Evolutionary conservation across 345 rosid species (phyloP).

Genomic region (Corchorus olitorius): DNA sequence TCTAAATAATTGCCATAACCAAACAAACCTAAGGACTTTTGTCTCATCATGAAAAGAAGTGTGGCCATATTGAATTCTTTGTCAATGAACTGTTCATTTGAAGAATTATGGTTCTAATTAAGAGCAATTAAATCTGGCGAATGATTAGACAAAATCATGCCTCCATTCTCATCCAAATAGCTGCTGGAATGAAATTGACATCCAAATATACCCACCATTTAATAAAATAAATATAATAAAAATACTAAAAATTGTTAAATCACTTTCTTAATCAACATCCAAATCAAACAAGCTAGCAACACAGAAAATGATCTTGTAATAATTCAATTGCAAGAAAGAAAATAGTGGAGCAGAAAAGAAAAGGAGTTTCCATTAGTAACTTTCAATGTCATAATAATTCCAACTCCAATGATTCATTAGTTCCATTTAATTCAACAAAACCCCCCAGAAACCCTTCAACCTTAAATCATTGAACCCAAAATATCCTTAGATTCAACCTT

Average conservation of each 20-base stretch:
- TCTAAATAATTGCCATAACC: no score
- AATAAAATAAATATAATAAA: not conserved
- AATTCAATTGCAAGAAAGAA: not conserved
- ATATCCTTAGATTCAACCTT: no score
- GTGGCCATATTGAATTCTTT: no score
- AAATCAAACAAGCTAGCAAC: not conserved
- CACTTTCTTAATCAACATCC: not conserved
- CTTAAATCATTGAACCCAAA: not conserved
- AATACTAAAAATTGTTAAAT: not conserved
- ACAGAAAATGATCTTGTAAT: not conserved
- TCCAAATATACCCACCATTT: no score
- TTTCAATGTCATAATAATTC: not conserved
- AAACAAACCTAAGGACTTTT: no score
- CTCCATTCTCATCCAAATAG: no score
- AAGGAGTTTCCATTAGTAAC: not conserved
- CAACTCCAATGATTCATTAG: not conserved
- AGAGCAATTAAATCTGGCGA: no score
- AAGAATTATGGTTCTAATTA: no score
- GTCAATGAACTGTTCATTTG: no score
- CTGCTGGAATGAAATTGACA: no score
- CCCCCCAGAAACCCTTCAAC: not conserved
- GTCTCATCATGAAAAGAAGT: no score
- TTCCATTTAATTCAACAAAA: conserved; percentile 8
- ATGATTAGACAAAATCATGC: no score
- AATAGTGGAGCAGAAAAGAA: not conserved